A percentile compares a stretch with the other conserved stretches of the same genome.
phyloP scores from a whole-genome alignment of 208 protist species.

The Leishmania gerbilli region DNA sequence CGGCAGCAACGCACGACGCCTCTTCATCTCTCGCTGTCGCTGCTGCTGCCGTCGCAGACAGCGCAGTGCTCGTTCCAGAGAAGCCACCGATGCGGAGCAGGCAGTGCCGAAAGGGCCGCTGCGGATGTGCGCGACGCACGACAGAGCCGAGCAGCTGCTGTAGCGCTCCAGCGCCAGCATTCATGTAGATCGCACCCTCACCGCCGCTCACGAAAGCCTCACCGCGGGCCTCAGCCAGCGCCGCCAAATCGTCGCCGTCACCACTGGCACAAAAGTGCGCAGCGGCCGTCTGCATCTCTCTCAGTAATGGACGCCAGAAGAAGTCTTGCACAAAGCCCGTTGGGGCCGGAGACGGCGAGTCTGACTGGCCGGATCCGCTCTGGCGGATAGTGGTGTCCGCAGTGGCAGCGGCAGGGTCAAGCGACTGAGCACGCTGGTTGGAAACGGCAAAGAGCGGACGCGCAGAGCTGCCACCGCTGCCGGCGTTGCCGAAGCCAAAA shows the following conservation, averaged over 20 bases:
- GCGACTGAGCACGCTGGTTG: background rate
- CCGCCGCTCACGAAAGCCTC: background rate
- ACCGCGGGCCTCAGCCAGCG: background rate
- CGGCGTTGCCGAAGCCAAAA: constrained; percentile 50
- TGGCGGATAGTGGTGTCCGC: background rate
- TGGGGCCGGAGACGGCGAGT: background rate
- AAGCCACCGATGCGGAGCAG: constrained; percentile 45
- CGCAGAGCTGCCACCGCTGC: background rate
- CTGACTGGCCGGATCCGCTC: background rate
- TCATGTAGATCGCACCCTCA: constrained; percentile 17
- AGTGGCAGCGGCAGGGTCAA: background rate
- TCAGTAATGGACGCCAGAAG: constrained; percentile 40
- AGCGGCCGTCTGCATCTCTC: constrained; percentile 9
- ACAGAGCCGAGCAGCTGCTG: constrained; percentile 44
- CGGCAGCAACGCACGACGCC: constrained; percentile 25
- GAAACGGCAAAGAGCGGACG: background rate
- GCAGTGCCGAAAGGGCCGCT: constrained; percentile 47
- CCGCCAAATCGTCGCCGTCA: background rate
- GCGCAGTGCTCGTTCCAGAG: background rate
- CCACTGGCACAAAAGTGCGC: background rate
- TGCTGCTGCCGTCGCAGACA: background rate
- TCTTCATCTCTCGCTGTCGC: background rate
- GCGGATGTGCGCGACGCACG: constrained; percentile 43
- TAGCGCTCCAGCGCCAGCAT: constrained; percentile 20
- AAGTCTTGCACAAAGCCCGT: background rate